Evolutionary conservation across 257 asterid species (phyloP).

Genomic region (Fraxinus anomala): DNA sequence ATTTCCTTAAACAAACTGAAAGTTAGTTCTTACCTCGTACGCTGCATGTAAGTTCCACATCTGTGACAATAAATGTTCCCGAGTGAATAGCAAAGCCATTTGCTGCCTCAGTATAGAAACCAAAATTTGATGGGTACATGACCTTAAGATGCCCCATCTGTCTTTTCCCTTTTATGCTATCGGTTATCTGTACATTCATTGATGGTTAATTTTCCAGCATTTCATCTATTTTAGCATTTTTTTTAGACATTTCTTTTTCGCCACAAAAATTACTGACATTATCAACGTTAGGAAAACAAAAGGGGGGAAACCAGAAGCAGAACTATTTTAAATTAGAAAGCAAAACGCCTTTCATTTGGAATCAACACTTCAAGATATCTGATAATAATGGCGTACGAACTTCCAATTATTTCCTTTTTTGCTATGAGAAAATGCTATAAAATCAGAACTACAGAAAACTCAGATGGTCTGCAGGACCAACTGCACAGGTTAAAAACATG

Average conservation of each 20-base stretch:
- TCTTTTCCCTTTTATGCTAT: not conserved
- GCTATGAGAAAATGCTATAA: conserved; percentile 33
- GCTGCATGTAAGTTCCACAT: not conserved
- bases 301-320: not conserved
- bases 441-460: conserved; percentile 34
- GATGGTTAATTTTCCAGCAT: conserved; percentile 1
- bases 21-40: not conserved
- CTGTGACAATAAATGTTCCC: not conserved
- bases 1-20: not conserved
- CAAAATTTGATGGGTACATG: not conserved
- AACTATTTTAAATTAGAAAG: not conserved
- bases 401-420: conserved; percentile 30
- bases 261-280: not conserved
- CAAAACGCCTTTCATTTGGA: not conserved
- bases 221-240: not conserved
- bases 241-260: not conserved
- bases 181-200: not conserved
- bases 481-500: not conserved
- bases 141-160: not conserved
- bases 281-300: not conserved
- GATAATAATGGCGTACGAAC: conserved; percentile 8
- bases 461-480: conserved; percentile 18
- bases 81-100: not conserved
- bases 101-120: not conserved
- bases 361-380: not conserved